These are phyloP conservation scores for Penicillium freii DNA, from an alignment of 2,329 filamentous ascomycete genomes.

Conservation along the genomic window DNA sequence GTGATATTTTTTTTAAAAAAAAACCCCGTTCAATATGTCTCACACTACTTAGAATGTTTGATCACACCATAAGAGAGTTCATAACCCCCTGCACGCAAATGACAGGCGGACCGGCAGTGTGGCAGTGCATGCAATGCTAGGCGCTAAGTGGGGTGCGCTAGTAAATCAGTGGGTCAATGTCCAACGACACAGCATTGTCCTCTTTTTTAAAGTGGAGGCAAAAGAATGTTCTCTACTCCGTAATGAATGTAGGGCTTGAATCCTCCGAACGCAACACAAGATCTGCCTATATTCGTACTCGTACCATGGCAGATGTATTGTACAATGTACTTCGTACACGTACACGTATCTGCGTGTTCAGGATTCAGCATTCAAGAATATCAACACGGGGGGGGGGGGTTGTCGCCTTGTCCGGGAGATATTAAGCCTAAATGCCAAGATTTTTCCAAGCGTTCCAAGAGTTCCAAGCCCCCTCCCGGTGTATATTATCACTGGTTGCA, in stretches of 20 bases:
- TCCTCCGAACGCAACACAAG: slow-evolving; percentile 11
- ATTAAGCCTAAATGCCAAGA: slow-evolving; percentile 27
- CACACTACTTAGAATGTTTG: neutral
- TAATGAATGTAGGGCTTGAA: slow-evolving; percentile 16
- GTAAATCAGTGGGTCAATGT: slow-evolving; percentile 25
- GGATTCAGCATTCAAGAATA: neutral
- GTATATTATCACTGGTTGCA: slow-evolving; percentile 14
- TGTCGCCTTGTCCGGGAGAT: slow-evolving; percentile 10
- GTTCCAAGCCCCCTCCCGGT: slow-evolving; percentile 12
- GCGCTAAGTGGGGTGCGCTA: slow-evolving; percentile 24
- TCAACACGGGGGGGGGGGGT: neutral
- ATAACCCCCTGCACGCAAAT: slow-evolving; percentile 16
- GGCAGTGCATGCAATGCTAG: slow-evolving; percentile 31
- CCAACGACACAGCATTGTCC: slow-evolving; percentile 24
- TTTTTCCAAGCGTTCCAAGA: slow-evolving; percentile 19
- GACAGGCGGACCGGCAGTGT: slow-evolving; percentile 29
- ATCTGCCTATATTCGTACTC: neutral
- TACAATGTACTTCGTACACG: neutral
- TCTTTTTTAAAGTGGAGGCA: slow-evolving; percentile 19
- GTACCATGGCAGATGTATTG: neutral
- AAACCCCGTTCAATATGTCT: neutral
- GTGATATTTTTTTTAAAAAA: neutral
- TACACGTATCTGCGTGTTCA: neutral
- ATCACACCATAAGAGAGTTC: neutral
- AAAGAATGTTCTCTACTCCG: slow-evolving; percentile 24